Conservation (phyloP, 768 basidiomycete species). For the Suillus clintonianus region DNA sequence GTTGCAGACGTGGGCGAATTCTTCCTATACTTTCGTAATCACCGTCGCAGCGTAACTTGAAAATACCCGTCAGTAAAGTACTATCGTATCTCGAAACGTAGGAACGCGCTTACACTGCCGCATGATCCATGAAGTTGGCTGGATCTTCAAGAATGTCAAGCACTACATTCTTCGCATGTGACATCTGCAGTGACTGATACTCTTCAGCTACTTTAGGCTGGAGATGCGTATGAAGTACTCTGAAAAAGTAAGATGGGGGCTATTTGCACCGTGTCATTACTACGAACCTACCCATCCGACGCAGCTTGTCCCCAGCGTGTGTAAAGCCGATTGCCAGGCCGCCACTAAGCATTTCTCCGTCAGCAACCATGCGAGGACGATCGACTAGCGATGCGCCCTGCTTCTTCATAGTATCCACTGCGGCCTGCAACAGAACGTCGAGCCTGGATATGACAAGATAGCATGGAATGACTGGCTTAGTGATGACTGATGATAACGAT, state of each 20-base stretch:
- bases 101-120: constrained; percentile 36
- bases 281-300: constrained; percentile 52
- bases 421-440: constrained; percentile 34
- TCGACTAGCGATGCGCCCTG: constrained; percentile 51
- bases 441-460: not conserved
- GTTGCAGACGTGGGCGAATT: constrained; percentile 1
- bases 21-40: constrained; percentile 11
- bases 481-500: constrained; percentile 29
- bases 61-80: constrained; percentile 13
- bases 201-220: constrained; percentile 45
- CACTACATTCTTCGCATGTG: constrained; percentile 17
- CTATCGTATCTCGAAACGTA: constrained; percentile 5
- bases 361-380: constrained; percentile 49
- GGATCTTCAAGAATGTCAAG: constrained; percentile 23
- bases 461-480: constrained; percentile 9
- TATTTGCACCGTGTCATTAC: not conserved
- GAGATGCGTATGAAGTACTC: constrained; percentile 54
- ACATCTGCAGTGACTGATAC: constrained; percentile 46
- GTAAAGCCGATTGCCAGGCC: constrained; percentile 57
- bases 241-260: constrained; percentile 16
- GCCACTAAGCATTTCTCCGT: constrained; percentile 52
- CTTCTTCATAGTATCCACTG: constrained; percentile 58
- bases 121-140: constrained; percentile 25
- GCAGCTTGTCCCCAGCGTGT: constrained; percentile 49
- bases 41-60: constrained; percentile 10